Base-by-base conservation (phyloP, 2,329 filamentous ascomycete species). In the Pestalotiopsis sp. region DNA sequence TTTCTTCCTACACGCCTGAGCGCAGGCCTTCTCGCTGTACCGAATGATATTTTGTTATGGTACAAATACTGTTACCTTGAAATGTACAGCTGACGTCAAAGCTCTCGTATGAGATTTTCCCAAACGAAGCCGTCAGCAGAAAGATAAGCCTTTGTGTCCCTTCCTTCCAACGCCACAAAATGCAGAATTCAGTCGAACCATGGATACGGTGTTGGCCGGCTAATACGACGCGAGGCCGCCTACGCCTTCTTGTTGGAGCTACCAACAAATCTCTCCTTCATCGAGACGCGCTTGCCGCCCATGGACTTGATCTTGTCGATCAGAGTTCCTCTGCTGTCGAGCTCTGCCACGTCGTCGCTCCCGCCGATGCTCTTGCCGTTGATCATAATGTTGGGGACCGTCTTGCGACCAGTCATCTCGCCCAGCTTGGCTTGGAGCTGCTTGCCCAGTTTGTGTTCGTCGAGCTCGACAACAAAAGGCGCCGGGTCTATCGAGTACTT, bases 371-470 rank as follows among this genome's bases (percentile, higher is more conserved):
- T 96, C 79, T 91, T 90, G 60, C 94, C 94, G 75, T 94, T 93
- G 75, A 99, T 86, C 74, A 99, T 86, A 45, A 98, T 87, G 77
- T 99, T 99, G 17, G 96, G 96, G 0, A 99, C 96, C 0, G 96
- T 99, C 69, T 84, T 86, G 64, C 95, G 88, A 59, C 93, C 92
- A 0, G 96, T 98, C 77, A 88, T 91, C 69, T 90, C 87, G 17
- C 81, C 86, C 11, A 99, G 84, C 20, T 89, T 86, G 11, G 86
- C 87, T 80, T 99, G 96, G 57, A 99, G 82, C 67, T 88, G 81
- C 1, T 82, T 77, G 45, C 95, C 96, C 13, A 97, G 85, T 0
- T 90, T 88, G 77, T 98, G 93, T 72, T 90, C 80, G 80, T 99
- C 94, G 13, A 99, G 88, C 81, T 99, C 96, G 65, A 98, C 94